Conservation (phyloP, 345 rosid genomes). For the Gossypium rotundifolium region DNA sequence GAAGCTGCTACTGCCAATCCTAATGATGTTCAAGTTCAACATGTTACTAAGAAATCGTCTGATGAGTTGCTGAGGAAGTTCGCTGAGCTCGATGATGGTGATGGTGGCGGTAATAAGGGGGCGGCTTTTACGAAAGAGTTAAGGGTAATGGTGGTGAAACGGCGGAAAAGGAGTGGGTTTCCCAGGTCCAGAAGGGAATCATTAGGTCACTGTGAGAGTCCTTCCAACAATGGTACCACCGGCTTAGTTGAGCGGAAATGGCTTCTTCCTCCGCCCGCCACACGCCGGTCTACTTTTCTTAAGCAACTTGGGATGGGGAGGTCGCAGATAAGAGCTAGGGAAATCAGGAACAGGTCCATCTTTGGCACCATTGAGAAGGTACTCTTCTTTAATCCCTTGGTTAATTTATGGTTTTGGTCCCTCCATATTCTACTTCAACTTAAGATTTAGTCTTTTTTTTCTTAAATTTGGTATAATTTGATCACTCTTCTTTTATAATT, state of each 20-base stretch:
- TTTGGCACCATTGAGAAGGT: conserved; percentile 62
- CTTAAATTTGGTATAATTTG: too few relatives aligned
- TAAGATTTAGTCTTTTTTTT: too few relatives aligned
- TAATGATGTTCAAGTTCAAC: conserved; percentile 52
- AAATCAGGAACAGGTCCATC: conserved; percentile 47
- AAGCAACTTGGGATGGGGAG: conserved; percentile 49
- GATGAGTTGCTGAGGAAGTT: conserved; percentile 85
- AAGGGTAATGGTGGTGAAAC: conserved; percentile 21
- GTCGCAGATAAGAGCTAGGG: conserved; percentile 36
- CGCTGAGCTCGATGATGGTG: conserved; percentile 38
- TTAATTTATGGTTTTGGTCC: neutral
- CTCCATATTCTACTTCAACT: too few relatives aligned
- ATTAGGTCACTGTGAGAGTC: neutral
- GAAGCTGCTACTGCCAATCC: conserved; percentile 9
- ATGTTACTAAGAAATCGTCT: conserved; percentile 65
- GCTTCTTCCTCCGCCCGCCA: conserved; percentile 47
- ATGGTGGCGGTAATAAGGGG: conserved; percentile 17
- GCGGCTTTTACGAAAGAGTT: conserved; percentile 14
- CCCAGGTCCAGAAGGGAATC: conserved; percentile 10
- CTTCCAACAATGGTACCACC: neutral
- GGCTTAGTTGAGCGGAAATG: conserved; percentile 29
- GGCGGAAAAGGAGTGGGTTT: conserved; percentile 28
- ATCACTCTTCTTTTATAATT: too few relatives aligned
- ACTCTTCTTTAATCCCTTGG: neutral
- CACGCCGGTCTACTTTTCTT: conserved; percentile 38